Base-by-base conservation (phyloP, 2,329 filamentous ascomycete genomes). In the Colletotrichum shisoi region DNA sequence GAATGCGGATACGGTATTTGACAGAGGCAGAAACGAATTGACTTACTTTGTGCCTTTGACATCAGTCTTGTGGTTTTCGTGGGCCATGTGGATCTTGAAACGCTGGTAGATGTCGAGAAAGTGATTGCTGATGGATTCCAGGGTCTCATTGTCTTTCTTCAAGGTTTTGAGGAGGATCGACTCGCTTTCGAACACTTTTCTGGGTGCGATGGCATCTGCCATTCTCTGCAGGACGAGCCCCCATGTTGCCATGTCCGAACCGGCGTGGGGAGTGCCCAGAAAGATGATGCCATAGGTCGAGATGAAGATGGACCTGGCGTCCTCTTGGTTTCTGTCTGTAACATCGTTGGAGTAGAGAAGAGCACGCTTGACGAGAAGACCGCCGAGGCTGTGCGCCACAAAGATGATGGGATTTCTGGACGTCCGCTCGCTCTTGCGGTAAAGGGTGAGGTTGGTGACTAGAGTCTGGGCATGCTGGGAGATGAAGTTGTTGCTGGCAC, bases 201-300 rank as follows among this genome's bases (percentile, higher is more conserved):
- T 88, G 0, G 90, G 89, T 12, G 91, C 75, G 17, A 92, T 82
- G 0, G 85, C 84, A 60, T 85, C 84, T 57, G 87, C 87, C 81
- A 93, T 90, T 70, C 83, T 85, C 76, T 93, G 89, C 40, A 93
- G 78, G 62, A 90, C 79, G 12, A 84, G 78, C 0, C 87, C 90
- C 89, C 89, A 92, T 71, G 85, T 84, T 1, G 90, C 90, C 2
- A 89, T 78, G 69, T 89, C 88, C 1, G 89, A 87, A 9, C 90
- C 91, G 19, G 84, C 86, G 75, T 93, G 91, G 7, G 91, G 91
- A 15, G 91, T 94, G 15, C 91, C 91, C 34, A 94, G 82, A 74
- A 94, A 94, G 40, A 93, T 82, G 64, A 93, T 86, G 27, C 88
- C 91, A 73, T 89, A 93, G 0, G 91, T 93, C 1, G 89, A 92